Conservation (phyloP, 1,284 basidiomycete species). For the Dichomitus squalens region DNA sequence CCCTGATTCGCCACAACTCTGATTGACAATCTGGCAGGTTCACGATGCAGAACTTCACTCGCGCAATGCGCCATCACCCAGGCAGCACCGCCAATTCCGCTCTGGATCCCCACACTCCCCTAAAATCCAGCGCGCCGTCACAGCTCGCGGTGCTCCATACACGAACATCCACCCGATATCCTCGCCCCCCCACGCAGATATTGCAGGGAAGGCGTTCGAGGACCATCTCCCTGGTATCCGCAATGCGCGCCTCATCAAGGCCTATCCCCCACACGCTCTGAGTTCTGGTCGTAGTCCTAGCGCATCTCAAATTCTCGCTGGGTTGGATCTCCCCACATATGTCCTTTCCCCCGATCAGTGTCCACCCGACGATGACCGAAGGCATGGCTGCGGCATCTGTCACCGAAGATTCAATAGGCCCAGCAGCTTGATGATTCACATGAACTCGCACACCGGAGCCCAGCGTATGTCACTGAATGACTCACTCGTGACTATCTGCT, state of each 20-base stretch:
- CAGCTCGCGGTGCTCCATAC: neutral
- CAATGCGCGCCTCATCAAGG: neutral
- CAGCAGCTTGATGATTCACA: conserved; percentile 74
- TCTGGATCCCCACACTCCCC: neutral
- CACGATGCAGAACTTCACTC: too few species aligned
- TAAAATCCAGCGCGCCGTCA: neutral
- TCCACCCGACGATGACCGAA: conserved; percentile 40
- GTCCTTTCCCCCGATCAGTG: conserved; percentile 20
- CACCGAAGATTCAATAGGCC: conserved; percentile 76
- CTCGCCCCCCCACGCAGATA: neutral
- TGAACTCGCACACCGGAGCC: conserved; percentile 77
- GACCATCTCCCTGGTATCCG: neutral
- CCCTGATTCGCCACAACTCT: neutral
- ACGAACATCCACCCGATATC: neutral
- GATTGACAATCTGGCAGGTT: neutral
- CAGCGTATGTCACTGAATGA: conserved; percentile 52
- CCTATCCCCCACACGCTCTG: neutral
- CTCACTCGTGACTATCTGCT: neutral
- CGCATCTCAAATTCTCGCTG: neutral
- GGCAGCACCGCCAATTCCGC: neutral
- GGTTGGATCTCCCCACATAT: conserved; percentile 14
- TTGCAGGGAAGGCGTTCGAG: neutral
- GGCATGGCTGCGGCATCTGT: conserved; percentile 68
- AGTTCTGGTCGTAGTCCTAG: neutral
- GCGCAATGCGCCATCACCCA: neutral